Conservation (phyloP, 352 stramenopile genomes). For the Phytophthora aleatoria region DNA sequence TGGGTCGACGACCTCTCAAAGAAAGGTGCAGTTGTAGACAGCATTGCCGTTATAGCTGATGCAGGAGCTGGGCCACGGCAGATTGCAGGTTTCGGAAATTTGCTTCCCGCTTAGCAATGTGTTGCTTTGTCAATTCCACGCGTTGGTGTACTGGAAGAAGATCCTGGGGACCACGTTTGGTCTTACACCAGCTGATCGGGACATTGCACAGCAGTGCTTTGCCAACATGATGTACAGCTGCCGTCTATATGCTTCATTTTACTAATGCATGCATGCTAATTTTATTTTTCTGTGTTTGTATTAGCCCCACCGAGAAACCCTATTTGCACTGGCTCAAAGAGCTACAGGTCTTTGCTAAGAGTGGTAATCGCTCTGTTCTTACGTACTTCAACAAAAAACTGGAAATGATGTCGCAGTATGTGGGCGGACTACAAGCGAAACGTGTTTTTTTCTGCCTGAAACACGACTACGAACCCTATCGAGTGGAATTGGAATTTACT, state of each 20-base stretch:
- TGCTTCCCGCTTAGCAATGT: background rate
- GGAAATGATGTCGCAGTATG: background rate
- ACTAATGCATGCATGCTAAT: no score
- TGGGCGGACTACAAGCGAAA: background rate
- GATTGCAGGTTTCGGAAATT: background rate
- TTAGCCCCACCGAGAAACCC: background rate
- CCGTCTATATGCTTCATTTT: no score
- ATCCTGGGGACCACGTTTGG: background rate
- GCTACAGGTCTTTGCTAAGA: background rate
- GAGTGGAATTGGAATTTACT: background rate
- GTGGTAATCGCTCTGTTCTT: background rate
- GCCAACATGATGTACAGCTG: no score
- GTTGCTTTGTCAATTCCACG: background rate
- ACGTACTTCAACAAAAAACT: background rate
- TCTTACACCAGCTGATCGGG: background rate
- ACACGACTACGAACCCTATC: background rate
- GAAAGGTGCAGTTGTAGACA: background rate
- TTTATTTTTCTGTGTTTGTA: background rate
- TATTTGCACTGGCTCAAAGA: background rate
- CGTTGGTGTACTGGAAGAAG: background rate
- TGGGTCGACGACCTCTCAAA: no score
- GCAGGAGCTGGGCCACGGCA: background rate
- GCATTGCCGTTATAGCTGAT: slow-evolving; percentile 6
- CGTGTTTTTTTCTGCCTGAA: background rate
- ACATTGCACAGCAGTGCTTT: no score